Percentiles rank a stretch among this genome's conserved stretches.
phyloP scores from a whole-genome alignment of 208 protist genomes.

The Tritrichomonas foetus region DNA sequence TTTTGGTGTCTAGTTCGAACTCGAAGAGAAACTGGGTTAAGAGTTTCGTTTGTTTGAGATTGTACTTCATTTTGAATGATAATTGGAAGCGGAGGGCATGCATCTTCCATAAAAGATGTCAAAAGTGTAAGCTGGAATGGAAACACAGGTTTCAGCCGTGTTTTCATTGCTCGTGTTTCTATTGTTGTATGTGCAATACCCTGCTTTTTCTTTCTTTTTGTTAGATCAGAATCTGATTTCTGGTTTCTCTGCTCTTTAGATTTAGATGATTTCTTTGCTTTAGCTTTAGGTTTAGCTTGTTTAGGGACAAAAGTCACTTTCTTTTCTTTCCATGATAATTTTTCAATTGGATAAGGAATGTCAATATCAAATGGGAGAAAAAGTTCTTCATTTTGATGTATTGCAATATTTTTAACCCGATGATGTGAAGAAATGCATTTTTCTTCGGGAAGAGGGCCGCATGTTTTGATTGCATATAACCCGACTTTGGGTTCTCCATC shows the following conservation, averaged over 20 bases:
- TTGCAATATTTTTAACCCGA: too few relatives aligned
- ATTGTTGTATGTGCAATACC: too few relatives aligned
- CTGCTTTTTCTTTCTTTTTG: not conserved
- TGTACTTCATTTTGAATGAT: not conserved
- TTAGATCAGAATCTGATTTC: not conserved
- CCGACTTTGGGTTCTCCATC: not conserved
- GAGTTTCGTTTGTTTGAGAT: too few relatives aligned
- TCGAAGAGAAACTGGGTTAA: too few relatives aligned
- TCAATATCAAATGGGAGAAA: not conserved
- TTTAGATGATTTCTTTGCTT: not conserved
- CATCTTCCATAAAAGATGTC: not conserved
- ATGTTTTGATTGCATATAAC: not conserved
- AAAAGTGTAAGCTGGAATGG: not conserved
- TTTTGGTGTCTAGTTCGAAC: too few relatives aligned
- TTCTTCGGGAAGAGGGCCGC: not conserved
- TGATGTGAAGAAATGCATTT: not conserved
- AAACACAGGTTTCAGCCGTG: too few relatives aligned
- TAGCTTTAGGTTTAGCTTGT: not conserved
- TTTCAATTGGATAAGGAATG: not conserved
- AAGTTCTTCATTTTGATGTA: not conserved
- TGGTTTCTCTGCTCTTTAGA: not conserved
- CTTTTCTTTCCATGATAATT: not conserved
- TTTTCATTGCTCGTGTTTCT: too few relatives aligned
- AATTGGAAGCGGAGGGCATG: not conserved
- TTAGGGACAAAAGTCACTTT: not conserved